Evolutionary conservation across 768 basidiomycete genomes (phyloP).

Genomic region (Xanthoconium purpureum): DNA sequence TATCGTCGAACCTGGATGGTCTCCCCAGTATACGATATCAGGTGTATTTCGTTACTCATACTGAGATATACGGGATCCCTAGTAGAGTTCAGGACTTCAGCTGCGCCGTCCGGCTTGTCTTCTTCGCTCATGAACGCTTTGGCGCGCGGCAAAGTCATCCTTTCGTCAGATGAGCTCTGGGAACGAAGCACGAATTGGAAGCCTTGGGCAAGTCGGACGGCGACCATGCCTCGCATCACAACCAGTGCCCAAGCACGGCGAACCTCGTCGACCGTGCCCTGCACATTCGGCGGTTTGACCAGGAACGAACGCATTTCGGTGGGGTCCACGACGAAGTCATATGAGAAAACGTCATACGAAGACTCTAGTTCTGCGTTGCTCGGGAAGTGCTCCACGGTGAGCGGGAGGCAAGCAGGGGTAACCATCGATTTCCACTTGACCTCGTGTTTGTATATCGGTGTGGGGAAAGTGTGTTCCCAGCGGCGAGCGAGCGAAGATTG

Average conservation of each 20-base stretch:
- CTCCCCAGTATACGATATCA: conserved; percentile 88
- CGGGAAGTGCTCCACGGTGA: conserved; percentile 89
- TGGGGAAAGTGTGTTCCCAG: conserved; percentile 87
- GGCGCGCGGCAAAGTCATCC: conserved; percentile 41
- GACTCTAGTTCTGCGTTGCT: conserved; percentile 68
- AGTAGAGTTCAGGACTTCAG: conserved; percentile 59
- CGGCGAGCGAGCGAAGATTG: conserved; percentile 77
- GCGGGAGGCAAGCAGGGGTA: conserved; percentile 82
- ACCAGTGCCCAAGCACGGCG: conserved; percentile 71
- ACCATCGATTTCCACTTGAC: conserved; percentile 90
- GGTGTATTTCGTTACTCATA: conserved; percentile 94
- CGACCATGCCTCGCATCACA: conserved; percentile 92
- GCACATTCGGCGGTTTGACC: conserved; percentile 58
- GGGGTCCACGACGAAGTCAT: conserved; percentile 84
- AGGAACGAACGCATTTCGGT: conserved; percentile 85
- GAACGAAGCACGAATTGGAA: conserved; percentile 85
- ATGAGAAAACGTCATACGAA: conserved; percentile 78
- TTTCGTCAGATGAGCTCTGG: conserved; percentile 31
- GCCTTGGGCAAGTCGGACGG: conserved; percentile 86
- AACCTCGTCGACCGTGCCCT: conserved; percentile 51
- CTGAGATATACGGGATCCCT: conserved; percentile 82
- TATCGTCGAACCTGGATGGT: conserved; percentile 85
- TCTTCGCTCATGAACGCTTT: conserved; percentile 61
- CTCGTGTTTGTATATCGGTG: conserved; percentile 71
- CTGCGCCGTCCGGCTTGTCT: conserved; percentile 59